These are phyloP conservation scores for Pythium sp. DNA, from an alignment of 352 stramenopile species.

Conservation along the genomic window DNA sequence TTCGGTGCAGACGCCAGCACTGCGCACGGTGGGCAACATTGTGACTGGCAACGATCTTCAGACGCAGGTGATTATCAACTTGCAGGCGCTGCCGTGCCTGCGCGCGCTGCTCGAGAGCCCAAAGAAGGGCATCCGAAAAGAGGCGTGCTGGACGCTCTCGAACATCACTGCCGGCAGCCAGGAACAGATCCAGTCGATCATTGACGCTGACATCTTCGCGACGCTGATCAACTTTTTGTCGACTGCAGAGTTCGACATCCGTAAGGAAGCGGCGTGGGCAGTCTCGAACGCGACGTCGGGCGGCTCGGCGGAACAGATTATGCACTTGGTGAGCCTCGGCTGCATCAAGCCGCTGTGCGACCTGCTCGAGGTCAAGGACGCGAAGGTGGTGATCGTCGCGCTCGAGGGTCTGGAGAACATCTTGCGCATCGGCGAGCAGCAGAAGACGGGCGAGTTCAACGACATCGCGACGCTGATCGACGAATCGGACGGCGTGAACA, in stretches of 20 bases:
- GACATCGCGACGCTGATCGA: conserved; percentile 94
- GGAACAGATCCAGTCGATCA: conserved; percentile 98
- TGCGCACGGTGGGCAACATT: conserved; percentile 96
- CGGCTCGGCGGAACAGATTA: conserved; percentile 94
- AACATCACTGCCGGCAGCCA: conserved; percentile 99
- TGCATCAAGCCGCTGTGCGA: conserved; percentile 98
- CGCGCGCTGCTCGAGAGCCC: conserved; percentile 92
- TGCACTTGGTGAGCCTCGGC: conserved; percentile 94
- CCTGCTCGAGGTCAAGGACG: conserved; percentile 94
- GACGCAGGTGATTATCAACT: conserved; percentile 99
- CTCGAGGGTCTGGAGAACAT: conserved; percentile 99
- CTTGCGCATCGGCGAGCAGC: conserved; percentile 86
- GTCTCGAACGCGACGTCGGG: conserved; percentile 89
- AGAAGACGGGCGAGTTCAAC: conserved; percentile 87
- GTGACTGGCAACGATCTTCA: conserved; percentile 99
- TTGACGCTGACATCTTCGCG: conserved; percentile 97
- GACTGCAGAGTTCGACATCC: conserved; percentile 96
- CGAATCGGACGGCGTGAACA: conserved; percentile 95
- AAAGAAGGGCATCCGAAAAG: conserved; percentile 99
- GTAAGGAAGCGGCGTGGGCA: conserved; percentile 85
- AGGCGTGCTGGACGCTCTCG: conserved; percentile 99
- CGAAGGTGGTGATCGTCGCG: conserved; percentile 98
- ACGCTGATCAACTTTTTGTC: conserved; percentile 95
- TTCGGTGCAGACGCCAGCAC: conserved; percentile 80
- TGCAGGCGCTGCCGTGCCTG: conserved; percentile 96